These are phyloP conservation scores for Penicillium steckii DNA, from an alignment of 495 filamentous ascomycete species.

Conservation along the genomic window DNA sequence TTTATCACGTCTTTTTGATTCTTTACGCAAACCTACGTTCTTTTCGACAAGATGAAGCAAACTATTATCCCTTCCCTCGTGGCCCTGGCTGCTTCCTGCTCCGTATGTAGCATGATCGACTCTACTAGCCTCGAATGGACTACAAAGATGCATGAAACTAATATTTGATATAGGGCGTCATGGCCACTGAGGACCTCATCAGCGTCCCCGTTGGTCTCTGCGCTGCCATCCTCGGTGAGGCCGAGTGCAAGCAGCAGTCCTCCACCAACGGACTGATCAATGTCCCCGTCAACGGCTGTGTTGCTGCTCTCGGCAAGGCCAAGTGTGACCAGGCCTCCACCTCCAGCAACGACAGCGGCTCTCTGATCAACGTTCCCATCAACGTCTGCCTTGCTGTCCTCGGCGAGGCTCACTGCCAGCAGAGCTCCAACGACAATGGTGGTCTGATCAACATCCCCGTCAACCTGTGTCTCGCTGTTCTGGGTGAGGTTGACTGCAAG, in stretches of 20 bases:
- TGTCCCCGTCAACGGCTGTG: conserved; percentile 26
- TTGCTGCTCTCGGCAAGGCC: conserved; percentile 27
- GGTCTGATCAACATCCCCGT: conserved; percentile 29
- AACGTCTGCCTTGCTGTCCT: conserved; percentile 29
- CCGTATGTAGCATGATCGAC: conserved; percentile 2
- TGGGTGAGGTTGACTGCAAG: conserved; percentile 28
- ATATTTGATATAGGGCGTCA: conserved; percentile 16
- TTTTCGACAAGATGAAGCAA: conserved; percentile 30
- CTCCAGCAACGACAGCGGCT: conserved; percentile 10
- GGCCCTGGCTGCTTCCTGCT: conserved; percentile 24
- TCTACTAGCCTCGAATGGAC: background rate
- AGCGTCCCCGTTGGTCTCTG: conserved; percentile 28
- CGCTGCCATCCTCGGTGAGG: conserved; percentile 24
- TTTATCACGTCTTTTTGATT: conserved; percentile 4
- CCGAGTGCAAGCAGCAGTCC: conserved; percentile 23
- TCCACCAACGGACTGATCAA: conserved; percentile 23
- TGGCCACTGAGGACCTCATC: conserved; percentile 22
- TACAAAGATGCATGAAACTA: too few species aligned
- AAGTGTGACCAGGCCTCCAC: conserved; percentile 31
- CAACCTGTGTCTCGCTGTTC: conserved; percentile 29
- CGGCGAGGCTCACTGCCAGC: conserved; percentile 24
- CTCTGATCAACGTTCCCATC: conserved; percentile 33
- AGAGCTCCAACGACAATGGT: conserved; percentile 7
- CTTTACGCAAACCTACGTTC: conserved; percentile 14
- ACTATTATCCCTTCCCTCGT: conserved; percentile 26